Conservation (phyloP, 306 rosid species). For the Castanospermum australe region DNA sequence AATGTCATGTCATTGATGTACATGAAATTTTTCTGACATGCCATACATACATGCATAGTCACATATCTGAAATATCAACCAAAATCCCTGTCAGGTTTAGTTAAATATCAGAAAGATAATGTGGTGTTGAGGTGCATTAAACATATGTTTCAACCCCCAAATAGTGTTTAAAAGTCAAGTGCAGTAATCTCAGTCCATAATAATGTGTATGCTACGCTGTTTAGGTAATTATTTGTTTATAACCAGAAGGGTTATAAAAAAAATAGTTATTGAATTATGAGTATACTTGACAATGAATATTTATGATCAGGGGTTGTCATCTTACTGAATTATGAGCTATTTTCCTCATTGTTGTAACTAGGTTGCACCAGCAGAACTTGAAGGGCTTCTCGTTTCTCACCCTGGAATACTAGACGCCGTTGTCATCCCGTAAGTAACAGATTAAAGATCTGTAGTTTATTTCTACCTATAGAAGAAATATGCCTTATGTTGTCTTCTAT, state of each 20-base stretch:
- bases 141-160: neutral
- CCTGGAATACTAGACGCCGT: constrained; percentile 92
- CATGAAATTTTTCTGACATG: neutral
- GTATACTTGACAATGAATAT: neutral
- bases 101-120: neutral
- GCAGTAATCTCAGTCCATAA: neutral
- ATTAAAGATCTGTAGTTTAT: neutral
- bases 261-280: no score
- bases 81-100: neutral
- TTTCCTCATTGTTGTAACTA: constrained; percentile 25
- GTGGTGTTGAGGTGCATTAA: neutral
- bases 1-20: neutral
- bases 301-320: neutral
- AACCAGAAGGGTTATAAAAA: no score
- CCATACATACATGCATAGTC: neutral
- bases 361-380: constrained; percentile 99
- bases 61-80: neutral
- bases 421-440: constrained; percentile 83
- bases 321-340: neutral
- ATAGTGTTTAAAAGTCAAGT: neutral
- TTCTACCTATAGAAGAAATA: neutral
- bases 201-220: neutral
- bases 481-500: neutral
- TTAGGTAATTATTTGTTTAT: neutral
- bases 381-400: constrained; percentile 90